Percentiles rank a stretch among this genome's conserved stretches.
These are phyloP conservation scores for Ophiostoma triangulosporum DNA, from an alignment of 2,329 filamentous ascomycete genomes.

Conservation along the genomic window DNA sequence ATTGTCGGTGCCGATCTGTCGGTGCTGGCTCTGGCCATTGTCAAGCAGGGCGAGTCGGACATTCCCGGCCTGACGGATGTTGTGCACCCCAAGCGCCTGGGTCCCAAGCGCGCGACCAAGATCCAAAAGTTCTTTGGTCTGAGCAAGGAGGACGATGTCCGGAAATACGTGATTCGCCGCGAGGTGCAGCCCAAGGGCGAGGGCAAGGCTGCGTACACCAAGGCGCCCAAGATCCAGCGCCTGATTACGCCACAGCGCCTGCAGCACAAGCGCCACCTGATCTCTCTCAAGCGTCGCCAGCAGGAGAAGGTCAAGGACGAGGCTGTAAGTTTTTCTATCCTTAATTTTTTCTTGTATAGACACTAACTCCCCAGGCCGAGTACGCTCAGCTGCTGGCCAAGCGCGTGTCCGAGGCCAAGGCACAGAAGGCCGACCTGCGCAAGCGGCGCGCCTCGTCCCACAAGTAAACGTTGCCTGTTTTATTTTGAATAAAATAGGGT, in stretches of 20 bases:
- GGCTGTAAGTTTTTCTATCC: conserved; percentile 57
- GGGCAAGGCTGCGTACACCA: conserved; percentile 97
- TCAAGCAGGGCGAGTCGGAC: conserved; percentile 95
- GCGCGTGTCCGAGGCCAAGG: conserved; percentile 93
- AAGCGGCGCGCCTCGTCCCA: conserved; percentile 95
- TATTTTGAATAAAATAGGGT: no score
- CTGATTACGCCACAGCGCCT: conserved; percentile 98
- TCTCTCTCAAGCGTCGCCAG: conserved; percentile 96
- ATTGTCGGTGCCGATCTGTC: conserved; percentile 94
- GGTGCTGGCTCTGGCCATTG: conserved; percentile 84
- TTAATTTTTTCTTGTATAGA: neutral
- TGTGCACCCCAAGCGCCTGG: conserved; percentile 97
- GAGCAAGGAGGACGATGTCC: conserved; percentile 99
- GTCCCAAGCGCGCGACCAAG: conserved; percentile 99
- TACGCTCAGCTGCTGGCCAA: conserved; percentile 93
- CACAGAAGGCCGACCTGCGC: conserved; percentile 81
- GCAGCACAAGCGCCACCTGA: conserved; percentile 98
- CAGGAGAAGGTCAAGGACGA: conserved; percentile 97
- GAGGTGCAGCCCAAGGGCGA: conserved; percentile 95
- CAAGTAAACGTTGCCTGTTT: conserved; percentile 44
- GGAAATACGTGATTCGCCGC: conserved; percentile 99
- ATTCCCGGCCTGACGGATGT: conserved; percentile 94
- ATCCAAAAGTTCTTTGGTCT: conserved; percentile 99
- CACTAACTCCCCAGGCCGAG: conserved; percentile 55
- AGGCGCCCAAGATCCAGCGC: conserved; percentile 99